Conservation (phyloP, 768 basidiomycete species). For the Xanthoconium purpureum region DNA sequence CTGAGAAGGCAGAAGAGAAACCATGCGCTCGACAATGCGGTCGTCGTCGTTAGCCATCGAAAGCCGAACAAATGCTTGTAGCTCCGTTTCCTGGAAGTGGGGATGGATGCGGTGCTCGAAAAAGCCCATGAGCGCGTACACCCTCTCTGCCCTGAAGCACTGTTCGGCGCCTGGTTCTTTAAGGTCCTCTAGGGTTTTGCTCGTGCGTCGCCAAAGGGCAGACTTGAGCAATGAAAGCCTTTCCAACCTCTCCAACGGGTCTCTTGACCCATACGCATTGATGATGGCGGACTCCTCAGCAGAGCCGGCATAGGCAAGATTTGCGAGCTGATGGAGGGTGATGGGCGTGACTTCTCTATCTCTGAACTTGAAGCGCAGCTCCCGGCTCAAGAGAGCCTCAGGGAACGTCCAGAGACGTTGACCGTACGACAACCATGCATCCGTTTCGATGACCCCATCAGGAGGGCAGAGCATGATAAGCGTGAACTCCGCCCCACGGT, state of each 20-base stretch:
- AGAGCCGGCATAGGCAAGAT: slow-evolving; percentile 16
- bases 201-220: slow-evolving; percentile 25
- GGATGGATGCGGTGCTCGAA: slow-evolving; percentile 26
- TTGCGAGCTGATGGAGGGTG: slow-evolving; percentile 25
- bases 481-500: too few relatives aligned
- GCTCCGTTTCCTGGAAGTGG: slow-evolving; percentile 12
- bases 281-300: slow-evolving; percentile 20
- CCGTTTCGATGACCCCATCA: too few relatives aligned
- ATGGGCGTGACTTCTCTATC: slow-evolving; percentile 11
- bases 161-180: not conserved
- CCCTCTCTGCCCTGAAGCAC: slow-evolving; percentile 15
- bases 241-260: slow-evolving; percentile 25
- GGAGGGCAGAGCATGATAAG: too few relatives aligned
- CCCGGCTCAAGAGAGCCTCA: slow-evolving; percentile 12
- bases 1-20: slow-evolving; percentile 16
- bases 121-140: slow-evolving; percentile 3
- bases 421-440: too few relatives aligned
- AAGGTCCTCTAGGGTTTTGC: not conserved
- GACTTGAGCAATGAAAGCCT: slow-evolving; percentile 19
- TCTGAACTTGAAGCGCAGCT: slow-evolving; percentile 15
- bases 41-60: slow-evolving; percentile 27
- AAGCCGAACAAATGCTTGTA: slow-evolving; percentile 21
- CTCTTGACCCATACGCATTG: slow-evolving; percentile 17
- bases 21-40: slow-evolving; percentile 20
- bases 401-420: slow-evolving; percentile 14